Base-by-base conservation (phyloP, 192 early-diverging fungal species). In the Entophlyctis luteolus region DNA sequence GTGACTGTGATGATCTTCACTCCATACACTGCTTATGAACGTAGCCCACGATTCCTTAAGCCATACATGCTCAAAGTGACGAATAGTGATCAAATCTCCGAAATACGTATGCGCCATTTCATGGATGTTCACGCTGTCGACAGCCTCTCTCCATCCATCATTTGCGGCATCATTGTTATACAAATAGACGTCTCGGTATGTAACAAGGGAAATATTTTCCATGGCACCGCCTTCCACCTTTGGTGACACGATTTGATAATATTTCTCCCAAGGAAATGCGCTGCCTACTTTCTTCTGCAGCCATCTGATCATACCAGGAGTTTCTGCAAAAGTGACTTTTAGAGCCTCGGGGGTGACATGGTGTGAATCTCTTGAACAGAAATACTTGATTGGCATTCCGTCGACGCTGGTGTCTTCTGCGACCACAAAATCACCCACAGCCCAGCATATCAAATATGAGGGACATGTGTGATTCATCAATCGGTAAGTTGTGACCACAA, bases 31-130 rank as follows among this genome's bases (percentile, higher is more conserved):
- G 49, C 74, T 74, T 34, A 78, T 73, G 50, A 79, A 84, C 0
- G 80, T 78, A 18, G 82, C 82, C 82, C 82, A 84, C 6, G 72
- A 74, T 67, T 84, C 82, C 71, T 84, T 84, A 6, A 82, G 66
- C 82, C 82, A 84, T 23, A 73, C 80, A 66, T 84, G 82, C 48
- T 84, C 82, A 72, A 84, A 84, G 66, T 82, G 75, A 1, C 80
- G 55, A n/a, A 84, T 82, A 36, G 82, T 81, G 29, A 84, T 38
- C 25, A 82, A 46, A 58, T 84, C 80, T 10, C 82, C 82, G 62
- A 84, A 84, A 68, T 82, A 84, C 2, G 79, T 79, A 66, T 82
- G 79, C 1, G 73, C 52, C 80, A 84, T 84, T 68, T 84, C 82
- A 62, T 84, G 82, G 8, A 84, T 70, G 57, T 84, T 82, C 42